phyloP scores from a whole-genome alignment of 257 asterid species.

The Agastache rugosa region DNA sequence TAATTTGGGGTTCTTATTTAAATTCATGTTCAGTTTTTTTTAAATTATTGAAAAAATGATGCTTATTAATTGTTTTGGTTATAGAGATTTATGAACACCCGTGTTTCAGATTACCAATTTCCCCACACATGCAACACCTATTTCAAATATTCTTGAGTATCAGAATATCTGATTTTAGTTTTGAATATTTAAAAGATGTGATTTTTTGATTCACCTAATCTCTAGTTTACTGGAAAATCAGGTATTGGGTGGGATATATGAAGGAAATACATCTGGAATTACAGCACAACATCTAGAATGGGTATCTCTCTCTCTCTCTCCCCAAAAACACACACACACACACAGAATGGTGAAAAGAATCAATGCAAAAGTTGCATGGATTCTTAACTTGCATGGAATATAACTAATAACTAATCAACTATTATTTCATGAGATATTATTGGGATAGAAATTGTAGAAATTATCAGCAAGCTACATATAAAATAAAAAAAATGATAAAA shows the following conservation, averaged over 20 bases:
- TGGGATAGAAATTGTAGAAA: slow-evolving; percentile 12
- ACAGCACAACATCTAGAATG: slow-evolving; percentile 97
- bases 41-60: slow-evolving; percentile 12
- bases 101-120: background rate
- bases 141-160: slow-evolving; percentile 7
- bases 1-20: slow-evolving; percentile 18
- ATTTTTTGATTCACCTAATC: slow-evolving; percentile 28
- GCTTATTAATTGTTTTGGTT: slow-evolving; percentile 7
- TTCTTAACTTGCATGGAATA: background rate
- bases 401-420: background rate
- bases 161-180: slow-evolving; percentile 8
- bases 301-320: slow-evolving; percentile 50
- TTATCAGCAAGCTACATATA: background rate
- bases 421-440: slow-evolving; percentile 5
- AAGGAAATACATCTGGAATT: slow-evolving; percentile 75
- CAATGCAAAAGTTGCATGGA: background rate
- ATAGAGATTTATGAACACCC: background rate
- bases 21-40: background rate
- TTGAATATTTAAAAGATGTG: background rate
- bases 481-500: background rate
- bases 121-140: background rate
- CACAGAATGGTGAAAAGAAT: background rate
- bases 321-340: background rate
- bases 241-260: slow-evolving; percentile 94
- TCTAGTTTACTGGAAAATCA: slow-evolving; percentile 42